Base-by-base conservation (phyloP, 345 rosid genomes). In the Hypericum androsaemum region DNA sequence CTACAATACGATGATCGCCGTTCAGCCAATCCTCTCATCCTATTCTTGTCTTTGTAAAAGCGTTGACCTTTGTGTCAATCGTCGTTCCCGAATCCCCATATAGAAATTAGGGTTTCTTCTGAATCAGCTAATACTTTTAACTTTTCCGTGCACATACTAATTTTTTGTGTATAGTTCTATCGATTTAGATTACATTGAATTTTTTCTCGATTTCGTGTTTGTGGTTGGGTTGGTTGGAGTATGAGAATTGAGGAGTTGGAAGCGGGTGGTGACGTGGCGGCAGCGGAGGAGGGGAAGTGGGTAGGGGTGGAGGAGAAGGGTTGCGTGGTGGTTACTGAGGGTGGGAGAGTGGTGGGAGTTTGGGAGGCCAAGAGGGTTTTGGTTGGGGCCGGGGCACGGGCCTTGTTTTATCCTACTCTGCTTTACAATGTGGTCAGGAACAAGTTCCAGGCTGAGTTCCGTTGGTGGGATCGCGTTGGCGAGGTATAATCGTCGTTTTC, bases 391-490 rank as follows among this genome's bases (percentile, higher is more conserved):
- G 97, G 98, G 12, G 97, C 98, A 54, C 86, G 98, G 57, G 86
- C 84, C 0, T 63, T 92, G 76, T 92, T 88, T 68, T 92, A 88
- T 67, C 95, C 97, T 0, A 92, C 98, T 7, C 52, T 92, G 67
- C 37, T 85, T 40, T 92, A 88, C 76, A 92, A 92, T 74, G 87
- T 88, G 67, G 83, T 92, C 52, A 85, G 98, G 77, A 92, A 92
- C 71, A 86, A 70, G 81, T 53, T 83, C 43, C 83, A 88, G 77
- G 3, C 88, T 4, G 98, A 88, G 60, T 92, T 92, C 65, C 84
- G 84, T 5, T 92, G 98, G 98, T 92, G 98, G 98, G 97, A 92
- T 67, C 67, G 88, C 36, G 84, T 88, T 3, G 84, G 73, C 16
- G 75, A 88, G 97, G 98, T 92, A 81, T 62, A 59, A 8, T 7